Evolutionary conservation across 2,329 filamentous ascomycete species (phyloP), one percentile per base, ranked within the genome.

Genomic region (Fusarium heterosporum): DNA sequence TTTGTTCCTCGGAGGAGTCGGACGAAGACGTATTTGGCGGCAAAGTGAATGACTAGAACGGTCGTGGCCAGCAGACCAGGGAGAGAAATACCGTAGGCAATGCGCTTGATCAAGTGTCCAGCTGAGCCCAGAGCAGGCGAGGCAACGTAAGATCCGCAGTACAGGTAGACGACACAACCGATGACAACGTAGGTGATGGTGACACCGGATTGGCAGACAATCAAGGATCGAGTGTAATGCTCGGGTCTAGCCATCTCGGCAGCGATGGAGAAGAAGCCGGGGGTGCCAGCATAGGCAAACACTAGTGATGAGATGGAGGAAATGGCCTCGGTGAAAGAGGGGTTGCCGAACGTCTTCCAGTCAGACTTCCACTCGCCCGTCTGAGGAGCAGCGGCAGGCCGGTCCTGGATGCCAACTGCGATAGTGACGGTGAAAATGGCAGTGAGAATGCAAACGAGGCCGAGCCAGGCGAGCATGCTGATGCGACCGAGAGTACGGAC

Each of bases 71-170:
- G 32, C 8, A 77, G 69, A 9, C 75, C 75, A 1, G 75, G 75
- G 1, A 77, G 62, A 9, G 75, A 74, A 1, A 77, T 56, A 3
- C 80, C 82, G 50, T 84, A 84, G 47, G 73, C 76, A 12, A 83
- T 70, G 60, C 79, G 82, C 75, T 83, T 83, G 57, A 82, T 73
- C 1, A 72, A 55, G 1, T 52, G 29, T 4, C 82, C 82, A 1
- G 81, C 82, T 12, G 80, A 82, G 3, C 81, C 82, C 11, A 84
- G 77, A 12, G 82, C 81, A 0, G 82, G 82, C 0, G 80, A 82
- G 0, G 81, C 78, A 6, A 84, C 80, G 56, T 79, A 83, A 0
- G 79, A 80, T 0, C 82, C 82, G 61, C 80, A 82, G 69, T 75
- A 83, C 30, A 79, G 77, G 71, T 84, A 84, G 4, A 84, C 78